Percentiles rank a stretch among this genome's conserved stretches.
phyloP scores from a whole-genome alignment of 495 filamentous ascomycete species.

The Neurospora sp. region DNA sequence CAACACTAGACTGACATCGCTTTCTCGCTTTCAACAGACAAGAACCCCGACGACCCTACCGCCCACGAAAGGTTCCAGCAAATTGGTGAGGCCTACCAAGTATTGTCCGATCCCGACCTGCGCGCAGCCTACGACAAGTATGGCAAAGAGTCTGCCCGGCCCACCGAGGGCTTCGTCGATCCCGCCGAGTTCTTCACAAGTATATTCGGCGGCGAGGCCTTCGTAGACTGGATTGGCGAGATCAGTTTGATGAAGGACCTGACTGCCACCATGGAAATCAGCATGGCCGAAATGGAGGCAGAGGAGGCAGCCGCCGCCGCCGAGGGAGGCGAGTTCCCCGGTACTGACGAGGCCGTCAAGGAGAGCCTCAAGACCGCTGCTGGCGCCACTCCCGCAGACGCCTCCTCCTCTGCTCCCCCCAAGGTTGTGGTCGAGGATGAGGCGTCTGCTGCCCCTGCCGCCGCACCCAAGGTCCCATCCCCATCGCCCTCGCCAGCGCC shows the following conservation, averaged over 20 bases:
- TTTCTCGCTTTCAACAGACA: slow-evolving; percentile 48
- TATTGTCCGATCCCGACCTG: slow-evolving; percentile 77
- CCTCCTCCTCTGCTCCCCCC: slow-evolving; percentile 21
- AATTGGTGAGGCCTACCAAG: slow-evolving; percentile 97
- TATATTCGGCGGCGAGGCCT: slow-evolving; percentile 97
- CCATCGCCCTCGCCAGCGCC: slow-evolving; percentile 39
- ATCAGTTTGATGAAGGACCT: slow-evolving; percentile 89
- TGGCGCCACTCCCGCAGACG: slow-evolving; percentile 11
- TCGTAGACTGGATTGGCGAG: slow-evolving; percentile 83
- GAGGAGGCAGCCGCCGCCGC: slow-evolving; percentile 38
- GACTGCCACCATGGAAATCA: slow-evolving; percentile 85
- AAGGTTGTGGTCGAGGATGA: slow-evolving; percentile 38
- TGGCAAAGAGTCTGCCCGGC: slow-evolving; percentile 87
- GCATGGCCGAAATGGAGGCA: slow-evolving; percentile 60
- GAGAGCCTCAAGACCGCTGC: slow-evolving; percentile 35
- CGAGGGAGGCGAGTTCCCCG: slow-evolving; percentile 36
- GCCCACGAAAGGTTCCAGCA: slow-evolving; percentile 88
- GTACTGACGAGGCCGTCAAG: slow-evolving; percentile 35
- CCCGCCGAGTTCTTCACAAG: slow-evolving; percentile 97
- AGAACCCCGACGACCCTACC: slow-evolving; percentile 95
- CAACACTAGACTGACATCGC: slow-evolving; percentile 1
- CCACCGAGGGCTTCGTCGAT: slow-evolving; percentile 86
- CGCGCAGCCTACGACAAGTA: slow-evolving; percentile 90
- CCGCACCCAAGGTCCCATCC: slow-evolving; percentile 12
- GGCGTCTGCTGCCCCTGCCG: slow-evolving; percentile 8